phyloP scores from a whole-genome alignment of 257 asterid genomes.

The Nicotiana tomentosiformis region DNA sequence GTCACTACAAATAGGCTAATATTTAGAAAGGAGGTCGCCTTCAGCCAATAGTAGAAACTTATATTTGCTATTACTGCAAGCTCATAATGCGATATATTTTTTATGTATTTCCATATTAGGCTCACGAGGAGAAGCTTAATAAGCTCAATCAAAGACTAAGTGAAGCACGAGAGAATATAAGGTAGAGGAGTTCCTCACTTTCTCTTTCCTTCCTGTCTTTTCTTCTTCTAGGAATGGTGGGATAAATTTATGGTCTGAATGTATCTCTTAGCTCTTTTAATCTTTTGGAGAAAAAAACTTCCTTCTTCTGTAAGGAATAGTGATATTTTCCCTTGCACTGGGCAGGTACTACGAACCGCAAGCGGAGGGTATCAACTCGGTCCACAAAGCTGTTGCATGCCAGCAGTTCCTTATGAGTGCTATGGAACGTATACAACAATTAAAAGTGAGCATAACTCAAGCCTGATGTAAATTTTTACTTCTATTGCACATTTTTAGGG shows the following conservation, averaged over 20 bases:
- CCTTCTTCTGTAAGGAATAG: background rate
- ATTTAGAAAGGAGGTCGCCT: background rate
- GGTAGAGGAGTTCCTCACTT: constrained; percentile 24
- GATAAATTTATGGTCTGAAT: background rate
- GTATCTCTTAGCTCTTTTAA: background rate
- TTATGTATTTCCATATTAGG: constrained; percentile 23
- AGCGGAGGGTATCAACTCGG: constrained; percentile 37
- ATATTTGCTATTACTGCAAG: background rate
- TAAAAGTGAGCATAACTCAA: constrained; percentile 27
- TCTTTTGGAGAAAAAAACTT: background rate
- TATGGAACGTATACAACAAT: constrained; percentile 31
- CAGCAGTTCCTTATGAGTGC: constrained; percentile 47
- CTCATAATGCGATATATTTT: background rate
- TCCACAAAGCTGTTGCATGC: constrained; percentile 48
- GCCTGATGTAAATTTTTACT: background rate
- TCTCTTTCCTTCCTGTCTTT: background rate
- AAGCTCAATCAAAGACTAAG: constrained; percentile 35
- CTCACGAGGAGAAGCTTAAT: constrained; percentile 48
- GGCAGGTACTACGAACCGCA: constrained; percentile 42
- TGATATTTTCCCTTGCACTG: background rate
- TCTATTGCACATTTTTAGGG: background rate
- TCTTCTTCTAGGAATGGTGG: background rate
- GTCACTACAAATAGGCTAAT: background rate
- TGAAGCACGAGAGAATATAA: constrained; percentile 44
- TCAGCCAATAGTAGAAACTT: background rate